Evolutionary conservation across 306 rosid species (phyloP), one percentile per base, ranked within the genome.

Genomic region (Rubus idaeus): DNA sequence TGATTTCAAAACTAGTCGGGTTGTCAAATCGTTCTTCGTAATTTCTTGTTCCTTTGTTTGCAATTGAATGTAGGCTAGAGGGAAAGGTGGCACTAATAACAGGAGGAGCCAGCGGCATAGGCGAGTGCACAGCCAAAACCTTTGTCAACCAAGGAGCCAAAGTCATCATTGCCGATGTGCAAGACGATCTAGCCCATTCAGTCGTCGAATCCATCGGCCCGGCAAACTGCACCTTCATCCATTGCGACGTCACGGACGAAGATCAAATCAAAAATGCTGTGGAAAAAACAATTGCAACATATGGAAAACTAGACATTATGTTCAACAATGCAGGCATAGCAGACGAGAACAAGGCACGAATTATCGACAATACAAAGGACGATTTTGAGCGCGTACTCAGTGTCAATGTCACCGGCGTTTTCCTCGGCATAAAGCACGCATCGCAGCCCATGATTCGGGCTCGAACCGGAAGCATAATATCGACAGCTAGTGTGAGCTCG

Each of bases 21-120:
- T 30, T 30, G 35, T 30, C 35, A 30, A 30, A 30, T 30, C 35
- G 35, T 0, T 30, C 35, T 30, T 30, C 35, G 35, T 30, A 30
- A 30, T 30, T 30, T 30, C 35, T 30, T 30, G 35, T 30, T 30
- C 2, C 35, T 30, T 20, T n/a, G 12, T 6, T 44, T 61, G 56
- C 10, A 18, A 12, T 5, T 39, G 21, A 26, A 4, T 44, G 60
- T 52, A 94, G 98, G 87, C 57, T 94, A 8, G 90, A 83, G 68
- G 97, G 96, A 47, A 94, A 90, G 74, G 98, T 94, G 46, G 96
- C 97, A 0, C 5, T 94, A 14, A 89, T 94, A 75, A 94, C 97
- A 0, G 98, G 97, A 18, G 98, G 96, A 66, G 98, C 96, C 0
- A 94, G 98, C 45, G 94, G 97, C 16, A 90, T 94, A 0, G 97